These are phyloP conservation scores for Verticillium zaregamsianum DNA, from an alignment of 2,329 filamentous ascomycete species.

Conservation along the genomic window DNA sequence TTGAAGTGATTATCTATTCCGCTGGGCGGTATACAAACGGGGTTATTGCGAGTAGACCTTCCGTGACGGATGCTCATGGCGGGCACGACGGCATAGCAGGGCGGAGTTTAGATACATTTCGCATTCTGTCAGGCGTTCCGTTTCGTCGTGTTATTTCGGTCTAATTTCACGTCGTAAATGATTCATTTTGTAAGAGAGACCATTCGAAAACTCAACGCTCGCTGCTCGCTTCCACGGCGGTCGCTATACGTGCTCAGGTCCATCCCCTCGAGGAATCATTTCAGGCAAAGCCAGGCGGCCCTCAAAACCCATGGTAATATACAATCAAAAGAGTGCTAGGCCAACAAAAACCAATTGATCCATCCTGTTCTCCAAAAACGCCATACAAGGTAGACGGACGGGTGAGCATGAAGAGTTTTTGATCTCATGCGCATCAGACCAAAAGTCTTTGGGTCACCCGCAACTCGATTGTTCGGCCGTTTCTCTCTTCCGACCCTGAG, in stretches of 20 bases:
- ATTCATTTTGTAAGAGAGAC: background rate
- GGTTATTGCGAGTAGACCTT: too few relatives aligned
- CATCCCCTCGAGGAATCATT: background rate
- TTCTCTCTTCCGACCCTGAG: background rate
- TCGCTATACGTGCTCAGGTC: background rate
- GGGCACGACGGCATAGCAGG: too few relatives aligned
- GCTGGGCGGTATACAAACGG: too few relatives aligned
- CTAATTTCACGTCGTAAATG: background rate
- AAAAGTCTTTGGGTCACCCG: background rate
- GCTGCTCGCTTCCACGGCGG: background rate
- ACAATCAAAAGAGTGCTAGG: background rate
- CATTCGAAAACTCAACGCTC: background rate
- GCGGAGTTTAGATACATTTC: too few relatives aligned
- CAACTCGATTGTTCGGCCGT: background rate
- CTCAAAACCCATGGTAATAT: background rate
- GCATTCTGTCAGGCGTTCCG: too few relatives aligned
- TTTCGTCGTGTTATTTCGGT: too few relatives aligned
- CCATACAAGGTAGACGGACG: background rate
- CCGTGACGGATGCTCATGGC: too few relatives aligned
- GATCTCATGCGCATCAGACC: background rate
- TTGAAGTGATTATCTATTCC: too few relatives aligned
- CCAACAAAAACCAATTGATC: background rate
- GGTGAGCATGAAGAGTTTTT: background rate
- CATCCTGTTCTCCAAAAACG: background rate
- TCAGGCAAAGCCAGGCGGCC: background rate